Conservation (phyloP, 495 filamentous ascomycete genomes). For the Neurospora sp. region DNA sequence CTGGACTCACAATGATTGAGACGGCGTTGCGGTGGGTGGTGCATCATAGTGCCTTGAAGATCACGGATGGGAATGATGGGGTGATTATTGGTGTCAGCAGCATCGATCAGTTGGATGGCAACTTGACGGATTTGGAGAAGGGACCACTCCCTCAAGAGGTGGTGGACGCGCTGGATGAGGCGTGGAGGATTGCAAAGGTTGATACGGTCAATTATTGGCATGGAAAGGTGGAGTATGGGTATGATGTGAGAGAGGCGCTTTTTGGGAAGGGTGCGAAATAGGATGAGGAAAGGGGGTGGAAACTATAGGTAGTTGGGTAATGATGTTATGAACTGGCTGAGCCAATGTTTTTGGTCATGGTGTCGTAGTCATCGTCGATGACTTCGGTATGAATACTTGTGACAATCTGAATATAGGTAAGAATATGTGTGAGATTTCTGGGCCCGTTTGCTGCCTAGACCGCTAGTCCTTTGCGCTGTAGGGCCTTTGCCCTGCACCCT, state of each 20-base stretch:
- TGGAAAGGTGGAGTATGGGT: slow-evolving; percentile 61
- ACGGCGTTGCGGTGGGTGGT: slow-evolving; percentile 70
- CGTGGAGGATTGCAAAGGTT: slow-evolving; percentile 56
- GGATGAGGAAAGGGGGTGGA: neutral
- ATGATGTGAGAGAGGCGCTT: slow-evolving; percentile 59
- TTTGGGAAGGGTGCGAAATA: slow-evolving; percentile 38
- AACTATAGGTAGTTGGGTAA: neutral
- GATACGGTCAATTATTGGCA: slow-evolving; percentile 71
- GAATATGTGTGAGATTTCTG: too few relatives aligned
- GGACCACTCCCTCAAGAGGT: slow-evolving; percentile 82
- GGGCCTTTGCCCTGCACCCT: too few relatives aligned
- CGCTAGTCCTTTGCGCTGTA: too few relatives aligned
- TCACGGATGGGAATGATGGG: slow-evolving; percentile 68
- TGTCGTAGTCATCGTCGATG: neutral
- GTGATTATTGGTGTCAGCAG: slow-evolving; percentile 73
- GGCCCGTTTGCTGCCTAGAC: too few relatives aligned
- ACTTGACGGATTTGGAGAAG: slow-evolving; percentile 72
- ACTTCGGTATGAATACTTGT: neutral
- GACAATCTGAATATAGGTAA: neutral
- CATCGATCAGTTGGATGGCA: slow-evolving; percentile 61
- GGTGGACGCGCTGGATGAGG: slow-evolving; percentile 67
- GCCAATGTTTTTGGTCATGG: neutral
- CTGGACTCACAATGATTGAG: slow-evolving; percentile 73
- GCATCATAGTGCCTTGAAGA: slow-evolving; percentile 70
- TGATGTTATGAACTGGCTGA: neutral